phyloP scores from a whole-genome alignment of 225 moss, liverwort and hornwort species.

The Ulota crispa region DNA sequence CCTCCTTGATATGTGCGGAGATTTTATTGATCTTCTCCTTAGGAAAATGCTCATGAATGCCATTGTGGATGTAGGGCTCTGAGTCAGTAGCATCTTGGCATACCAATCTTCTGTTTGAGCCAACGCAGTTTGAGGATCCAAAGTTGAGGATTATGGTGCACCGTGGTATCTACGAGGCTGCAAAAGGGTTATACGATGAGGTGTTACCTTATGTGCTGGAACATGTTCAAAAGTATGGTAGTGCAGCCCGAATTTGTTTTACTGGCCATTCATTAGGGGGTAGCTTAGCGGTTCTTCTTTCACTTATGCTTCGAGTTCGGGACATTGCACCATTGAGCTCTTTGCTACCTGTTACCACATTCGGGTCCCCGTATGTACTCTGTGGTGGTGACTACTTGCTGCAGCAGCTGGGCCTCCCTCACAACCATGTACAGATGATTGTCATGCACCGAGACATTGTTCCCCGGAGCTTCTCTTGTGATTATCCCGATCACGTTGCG shows the following conservation, averaged over 20 bases:
- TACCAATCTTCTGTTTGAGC: conserved; percentile 81
- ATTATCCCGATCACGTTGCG: conserved; percentile 76
- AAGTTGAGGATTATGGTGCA: conserved; percentile 49
- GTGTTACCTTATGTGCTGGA: conserved; percentile 51
- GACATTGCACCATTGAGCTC: conserved; percentile 55
- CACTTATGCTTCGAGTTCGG: conserved; percentile 73
- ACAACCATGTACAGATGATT: conserved; percentile 71
- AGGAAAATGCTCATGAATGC: not conserved
- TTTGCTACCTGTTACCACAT: conserved; percentile 75
- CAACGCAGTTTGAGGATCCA: conserved; percentile 71
- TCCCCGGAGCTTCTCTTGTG: conserved; percentile 73
- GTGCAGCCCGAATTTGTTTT: conserved; percentile 57
- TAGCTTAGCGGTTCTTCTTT: conserved; percentile 66
- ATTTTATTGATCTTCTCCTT: not conserved
- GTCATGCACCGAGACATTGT: conserved; percentile 90
- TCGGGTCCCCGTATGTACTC: conserved; percentile 78
- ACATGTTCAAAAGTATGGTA: conserved; percentile 53
- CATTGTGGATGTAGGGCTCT: conserved; percentile 61
- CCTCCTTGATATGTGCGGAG: not conserved
- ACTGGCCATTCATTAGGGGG: conserved; percentile 90
- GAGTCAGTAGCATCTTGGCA: conserved; percentile 87
- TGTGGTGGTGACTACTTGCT: conserved; percentile 86
- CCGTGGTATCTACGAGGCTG: conserved; percentile 45
- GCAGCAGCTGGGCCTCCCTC: conserved; percentile 64
- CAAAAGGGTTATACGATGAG: conserved; percentile 28